phyloP scores from a whole-genome alignment of 192 early-diverging fungal species.

The Backusella westeae region DNA sequence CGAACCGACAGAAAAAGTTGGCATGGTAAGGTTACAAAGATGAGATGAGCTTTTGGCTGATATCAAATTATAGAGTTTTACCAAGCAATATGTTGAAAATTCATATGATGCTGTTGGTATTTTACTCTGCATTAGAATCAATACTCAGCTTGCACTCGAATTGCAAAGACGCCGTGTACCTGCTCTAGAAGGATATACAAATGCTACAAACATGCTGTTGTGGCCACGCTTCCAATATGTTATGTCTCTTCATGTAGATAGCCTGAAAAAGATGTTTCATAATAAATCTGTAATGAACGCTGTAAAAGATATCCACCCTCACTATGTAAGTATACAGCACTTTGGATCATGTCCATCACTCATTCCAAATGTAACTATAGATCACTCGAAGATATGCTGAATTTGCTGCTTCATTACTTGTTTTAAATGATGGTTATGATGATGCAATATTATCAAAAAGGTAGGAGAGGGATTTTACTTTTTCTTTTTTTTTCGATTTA shows the following conservation, averaged over 20 bases:
- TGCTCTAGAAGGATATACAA: conserved; percentile 82
- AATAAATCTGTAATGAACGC: conserved; percentile 51
- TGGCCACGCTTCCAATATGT: conserved; percentile 88
- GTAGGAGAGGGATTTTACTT: conserved; percentile 46
- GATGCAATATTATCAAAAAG: conserved; percentile 80
- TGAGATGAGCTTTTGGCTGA: neutral
- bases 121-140: conserved; percentile 86
- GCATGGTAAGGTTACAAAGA: conserved; percentile 46
- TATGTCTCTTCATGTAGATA: conserved; percentile 91
- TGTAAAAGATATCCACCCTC: conserved; percentile 74
- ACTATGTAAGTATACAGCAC: conserved; percentile 59
- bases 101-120: conserved; percentile 89
- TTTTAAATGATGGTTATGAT: conserved; percentile 84
- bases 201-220: conserved; percentile 88
- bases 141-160: conserved; percentile 75
- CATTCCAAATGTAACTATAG: conserved; percentile 35
- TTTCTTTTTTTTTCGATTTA: neutral
- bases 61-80: conserved; percentile 11
- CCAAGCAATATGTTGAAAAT: conserved; percentile 72
- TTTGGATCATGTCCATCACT: too few relatives aligned
- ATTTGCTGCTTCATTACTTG: conserved; percentile 86
- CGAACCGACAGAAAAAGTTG: conserved; percentile 75
- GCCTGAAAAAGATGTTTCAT: conserved; percentile 72
- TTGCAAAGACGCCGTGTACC: conserved; percentile 82
- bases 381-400: conserved; percentile 90